A percentile compares a stretch with the other conserved stretches of the same genome.
phyloP scores from a whole-genome alignment of 257 asterid genomes.

The Coffea eugenioides region DNA sequence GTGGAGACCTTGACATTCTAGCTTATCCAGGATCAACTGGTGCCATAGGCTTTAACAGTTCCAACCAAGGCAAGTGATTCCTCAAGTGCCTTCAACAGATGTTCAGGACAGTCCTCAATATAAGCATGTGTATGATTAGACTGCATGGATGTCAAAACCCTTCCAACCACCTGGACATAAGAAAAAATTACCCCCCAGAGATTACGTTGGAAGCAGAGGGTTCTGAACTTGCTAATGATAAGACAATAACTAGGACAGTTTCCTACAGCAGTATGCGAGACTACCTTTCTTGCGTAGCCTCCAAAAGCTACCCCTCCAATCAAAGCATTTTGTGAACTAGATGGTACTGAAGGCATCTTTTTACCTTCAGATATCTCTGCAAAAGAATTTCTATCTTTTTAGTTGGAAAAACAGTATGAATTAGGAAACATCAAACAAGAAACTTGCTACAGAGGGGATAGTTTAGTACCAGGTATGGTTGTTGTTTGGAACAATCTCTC shows the following conservation, averaged over 20 bases:
- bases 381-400: slow-evolving; percentile 5
- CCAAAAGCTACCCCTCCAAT: slow-evolving; percentile 86
- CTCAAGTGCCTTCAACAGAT: slow-evolving; percentile 59
- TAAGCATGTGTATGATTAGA: slow-evolving; percentile 41
- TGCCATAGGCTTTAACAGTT: slow-evolving; percentile 63
- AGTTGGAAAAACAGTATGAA: background rate
- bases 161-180: slow-evolving; percentile 64
- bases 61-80: slow-evolving; percentile 75
- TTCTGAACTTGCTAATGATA: background rate
- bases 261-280: background rate
- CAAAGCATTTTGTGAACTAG: slow-evolving; percentile 46
- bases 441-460: background rate
- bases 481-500: slow-evolving; percentile 55
- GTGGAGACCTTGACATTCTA: too few relatives aligned
- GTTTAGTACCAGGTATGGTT: slow-evolving; percentile 41
- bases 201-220: background rate
- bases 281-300: slow-evolving; percentile 89
- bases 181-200: background rate
- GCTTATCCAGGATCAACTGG: background rate
- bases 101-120: slow-evolving; percentile 66
- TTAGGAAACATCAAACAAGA: background rate
- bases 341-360: slow-evolving; percentile 12
- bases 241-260: background rate
- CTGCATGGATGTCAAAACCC: slow-evolving; percentile 52
- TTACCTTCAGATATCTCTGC: slow-evolving; percentile 29